Percentiles rank a stretch among this genome's conserved stretches.
Evolutionary conservation across 495 filamentous ascomycete genomes (phyloP).

Genomic region (Penicillium malachiteum): DNA sequence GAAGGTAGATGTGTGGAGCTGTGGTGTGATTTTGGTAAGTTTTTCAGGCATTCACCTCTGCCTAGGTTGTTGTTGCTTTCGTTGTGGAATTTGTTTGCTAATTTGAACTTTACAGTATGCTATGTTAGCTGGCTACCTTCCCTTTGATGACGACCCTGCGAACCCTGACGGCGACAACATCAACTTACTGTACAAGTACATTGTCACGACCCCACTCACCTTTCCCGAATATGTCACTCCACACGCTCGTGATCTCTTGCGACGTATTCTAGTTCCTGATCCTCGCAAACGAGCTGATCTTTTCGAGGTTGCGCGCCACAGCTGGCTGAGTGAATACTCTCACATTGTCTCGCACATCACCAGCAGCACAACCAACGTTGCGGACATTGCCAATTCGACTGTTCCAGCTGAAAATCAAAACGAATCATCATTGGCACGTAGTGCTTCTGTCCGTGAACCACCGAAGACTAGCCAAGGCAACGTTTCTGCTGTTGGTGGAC

Average conservation of each 20-base stretch:
- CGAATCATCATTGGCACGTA: constrained; percentile 68
- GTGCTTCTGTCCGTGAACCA: constrained; percentile 88
- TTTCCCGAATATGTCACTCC: constrained; percentile 99
- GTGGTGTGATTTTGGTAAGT: constrained; percentile 91
- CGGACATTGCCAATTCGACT: constrained; percentile 81
- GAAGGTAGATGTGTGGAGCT: constrained; percentile 99
- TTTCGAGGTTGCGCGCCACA: constrained; percentile 96
- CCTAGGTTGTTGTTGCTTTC: background rate
- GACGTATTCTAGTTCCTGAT: constrained; percentile 94
- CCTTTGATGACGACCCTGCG: constrained; percentile 97
- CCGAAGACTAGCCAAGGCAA: constrained; percentile 64
- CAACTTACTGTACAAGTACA: constrained; percentile 98
- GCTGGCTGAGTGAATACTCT: constrained; percentile 95
- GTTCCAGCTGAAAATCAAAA: constrained; percentile 53
- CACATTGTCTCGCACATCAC: constrained; percentile 96
- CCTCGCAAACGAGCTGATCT: constrained; percentile 92
- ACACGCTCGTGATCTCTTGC: constrained; percentile 88
- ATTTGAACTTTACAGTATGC: constrained; percentile 67
- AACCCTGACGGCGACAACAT: constrained; percentile 99
- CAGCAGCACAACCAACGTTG: constrained; percentile 83
- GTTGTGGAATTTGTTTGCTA: background rate
- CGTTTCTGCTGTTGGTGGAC: constrained; percentile 60
- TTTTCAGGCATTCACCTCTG: background rate
- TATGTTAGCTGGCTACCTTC: constrained; percentile 98
- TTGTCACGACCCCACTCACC: constrained; percentile 93